Conservation (phyloP, 2,329 filamentous ascomycete genomes). For the Ophiostoma sp. region DNA sequence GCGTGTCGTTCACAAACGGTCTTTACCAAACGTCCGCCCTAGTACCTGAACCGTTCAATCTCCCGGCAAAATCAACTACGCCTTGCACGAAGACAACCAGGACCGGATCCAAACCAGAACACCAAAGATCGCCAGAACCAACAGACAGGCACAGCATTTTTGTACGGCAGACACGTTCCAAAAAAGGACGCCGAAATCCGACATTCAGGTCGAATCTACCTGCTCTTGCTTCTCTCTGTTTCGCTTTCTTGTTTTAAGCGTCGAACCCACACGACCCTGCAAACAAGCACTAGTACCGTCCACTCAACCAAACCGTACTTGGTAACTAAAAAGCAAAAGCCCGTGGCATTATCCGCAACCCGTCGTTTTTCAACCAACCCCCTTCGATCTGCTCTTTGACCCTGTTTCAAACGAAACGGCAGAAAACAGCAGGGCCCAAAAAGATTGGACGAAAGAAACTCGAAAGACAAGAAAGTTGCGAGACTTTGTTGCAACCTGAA, state of each 20-base stretch:
- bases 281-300: constrained; percentile 5
- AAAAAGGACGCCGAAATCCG: not conserved
- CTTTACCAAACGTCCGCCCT: not conserved
- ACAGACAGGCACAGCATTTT: not conserved
- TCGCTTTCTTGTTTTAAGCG: not conserved
- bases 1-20: not conserved
- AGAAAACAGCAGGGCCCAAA: not conserved
- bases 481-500: not conserved
- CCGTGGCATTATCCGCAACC: constrained; percentile 27
- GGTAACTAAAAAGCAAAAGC: not conserved
- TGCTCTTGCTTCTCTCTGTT: not conserved
- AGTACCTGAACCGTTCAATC: not conserved
- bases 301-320: not conserved
- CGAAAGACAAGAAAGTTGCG: not conserved
- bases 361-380: constrained; percentile 16
- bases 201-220: not conserved
- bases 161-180: not conserved
- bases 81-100: not conserved
- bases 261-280: not conserved
- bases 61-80: not conserved
- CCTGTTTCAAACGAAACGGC: not conserved
- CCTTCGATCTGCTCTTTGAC: constrained; percentile 3
- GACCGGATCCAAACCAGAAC: not conserved
- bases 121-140: constrained; percentile 1
- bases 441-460: not conserved